Percentiles rank a stretch among this genome's conserved stretches.
phyloP scores from a whole-genome alignment of 306 rosid species.

The Cotoneaster glaucophyllus region DNA sequence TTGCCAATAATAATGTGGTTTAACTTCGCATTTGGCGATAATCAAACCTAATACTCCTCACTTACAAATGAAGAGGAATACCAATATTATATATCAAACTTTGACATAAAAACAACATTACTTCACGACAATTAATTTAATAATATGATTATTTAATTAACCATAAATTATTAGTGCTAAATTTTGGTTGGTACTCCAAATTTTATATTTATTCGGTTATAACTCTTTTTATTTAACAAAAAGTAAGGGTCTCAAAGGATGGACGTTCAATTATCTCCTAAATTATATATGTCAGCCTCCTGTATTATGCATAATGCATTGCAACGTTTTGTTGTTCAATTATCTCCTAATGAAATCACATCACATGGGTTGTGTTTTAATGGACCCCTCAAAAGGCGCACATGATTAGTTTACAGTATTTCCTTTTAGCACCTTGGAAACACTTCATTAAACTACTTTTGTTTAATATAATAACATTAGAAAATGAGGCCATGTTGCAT shows the following conservation, averaged over 20 bases:
- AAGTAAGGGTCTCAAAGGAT: constrained; percentile 12
- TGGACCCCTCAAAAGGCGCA: constrained; percentile 22
- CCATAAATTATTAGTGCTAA: neutral
- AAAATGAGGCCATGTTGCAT: constrained; percentile 56
- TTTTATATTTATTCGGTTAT: neutral
- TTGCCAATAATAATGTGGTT: no score
- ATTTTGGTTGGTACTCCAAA: neutral
- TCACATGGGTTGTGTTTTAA: constrained; percentile 67
- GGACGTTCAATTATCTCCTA: constrained; percentile 23
- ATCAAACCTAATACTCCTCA: no score
- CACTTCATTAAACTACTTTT: constrained; percentile 47
- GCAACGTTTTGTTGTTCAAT: constrained; percentile 32
- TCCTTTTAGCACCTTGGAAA: constrained; percentile 37
- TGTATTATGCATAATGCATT: constrained; percentile 27
- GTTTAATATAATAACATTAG: constrained; percentile 30
- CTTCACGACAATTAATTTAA: neutral
- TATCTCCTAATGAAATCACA: constrained; percentile 51
- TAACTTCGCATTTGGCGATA: no score
- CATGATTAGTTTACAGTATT: constrained; percentile 35
- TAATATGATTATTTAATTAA: neutral
- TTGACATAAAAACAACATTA: neutral
- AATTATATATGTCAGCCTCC: constrained; percentile 32
- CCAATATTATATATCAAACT: neutral
- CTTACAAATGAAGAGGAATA: no score
- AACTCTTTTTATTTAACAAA: neutral